These are phyloP conservation scores for Cucurbita ficifolia DNA, from an alignment of 306 rosid genomes.

Conservation along the genomic window DNA sequence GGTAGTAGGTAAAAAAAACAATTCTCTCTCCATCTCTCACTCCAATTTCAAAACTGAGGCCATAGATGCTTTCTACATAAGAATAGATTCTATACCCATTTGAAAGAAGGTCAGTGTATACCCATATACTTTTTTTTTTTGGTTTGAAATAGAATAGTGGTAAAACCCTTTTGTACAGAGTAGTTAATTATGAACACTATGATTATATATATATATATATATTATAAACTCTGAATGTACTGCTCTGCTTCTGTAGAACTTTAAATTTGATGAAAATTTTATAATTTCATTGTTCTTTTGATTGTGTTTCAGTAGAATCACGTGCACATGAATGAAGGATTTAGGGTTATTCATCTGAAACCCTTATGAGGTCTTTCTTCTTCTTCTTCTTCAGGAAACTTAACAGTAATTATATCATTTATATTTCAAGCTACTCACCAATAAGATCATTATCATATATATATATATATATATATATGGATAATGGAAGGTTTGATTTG, in stretches of 20 bases:
- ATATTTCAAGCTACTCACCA: neutral
- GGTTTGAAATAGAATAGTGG: neutral
- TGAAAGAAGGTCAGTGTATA: neutral
- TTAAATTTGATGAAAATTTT: neutral
- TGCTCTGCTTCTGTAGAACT: neutral
- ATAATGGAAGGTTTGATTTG: neutral
- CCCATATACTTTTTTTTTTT: neutral
- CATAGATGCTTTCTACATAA: neutral
- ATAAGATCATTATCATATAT: neutral
- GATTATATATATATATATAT: too few species aligned
- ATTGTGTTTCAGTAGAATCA: neutral
- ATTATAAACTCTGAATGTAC: too few species aligned
- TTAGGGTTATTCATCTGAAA: neutral
- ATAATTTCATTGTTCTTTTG: neutral
- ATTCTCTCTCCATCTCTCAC: neutral
- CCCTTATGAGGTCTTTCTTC: constrained; percentile 2
- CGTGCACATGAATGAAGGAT: neutral
- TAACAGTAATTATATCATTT: neutral
- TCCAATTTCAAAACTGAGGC: neutral
- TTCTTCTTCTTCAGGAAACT: neutral
- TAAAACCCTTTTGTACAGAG: constrained; percentile 1
- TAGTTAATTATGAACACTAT: neutral
- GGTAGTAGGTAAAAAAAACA: neutral
- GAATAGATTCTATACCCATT: neutral
- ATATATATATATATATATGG: too few species aligned